phyloP scores from a whole-genome alignment of 169 alveolate genomes.

The Plasmodium berghei region DNA sequence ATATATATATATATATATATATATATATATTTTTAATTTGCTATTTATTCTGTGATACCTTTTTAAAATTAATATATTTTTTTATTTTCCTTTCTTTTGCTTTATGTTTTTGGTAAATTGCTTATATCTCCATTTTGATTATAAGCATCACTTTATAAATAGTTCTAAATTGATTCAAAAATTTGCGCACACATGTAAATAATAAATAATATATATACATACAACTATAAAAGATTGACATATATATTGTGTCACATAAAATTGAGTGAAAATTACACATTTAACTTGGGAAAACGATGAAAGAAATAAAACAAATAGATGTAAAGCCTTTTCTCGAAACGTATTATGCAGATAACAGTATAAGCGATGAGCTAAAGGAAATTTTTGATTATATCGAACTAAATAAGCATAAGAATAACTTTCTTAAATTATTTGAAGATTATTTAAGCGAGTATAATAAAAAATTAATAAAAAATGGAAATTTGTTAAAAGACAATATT shows the following conservation, averaged over 20 bases:
- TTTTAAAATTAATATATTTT: no score
- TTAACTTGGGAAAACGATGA: slow-evolving; percentile 20
- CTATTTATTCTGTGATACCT: no score
- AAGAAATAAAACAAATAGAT: slow-evolving; percentile 75
- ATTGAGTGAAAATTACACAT: no score
- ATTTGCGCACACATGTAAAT: no score
- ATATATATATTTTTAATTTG: no score
- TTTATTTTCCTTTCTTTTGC: no score
- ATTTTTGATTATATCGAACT: slow-evolving; percentile 61
- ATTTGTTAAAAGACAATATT: slow-evolving; percentile 36
- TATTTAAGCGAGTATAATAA: slow-evolving; percentile 65
- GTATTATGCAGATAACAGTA: slow-evolving; percentile 69
- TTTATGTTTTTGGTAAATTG: no score
- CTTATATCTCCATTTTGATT: no score
- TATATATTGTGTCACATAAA: no score
- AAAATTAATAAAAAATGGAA: slow-evolving; percentile 41
- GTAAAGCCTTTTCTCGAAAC: slow-evolving; percentile 68
- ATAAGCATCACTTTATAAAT: no score
- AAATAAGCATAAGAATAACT: slow-evolving; percentile 60
- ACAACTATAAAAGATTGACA: not conserved
- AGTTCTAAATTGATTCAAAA: no score
- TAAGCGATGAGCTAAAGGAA: slow-evolving; percentile 46
- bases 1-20: no score
- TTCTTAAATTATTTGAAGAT: slow-evolving; percentile 72
- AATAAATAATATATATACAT: slow-evolving; percentile 1